Base-by-base conservation (phyloP, 306 rosid genomes). In the Quercus mongolica region DNA sequence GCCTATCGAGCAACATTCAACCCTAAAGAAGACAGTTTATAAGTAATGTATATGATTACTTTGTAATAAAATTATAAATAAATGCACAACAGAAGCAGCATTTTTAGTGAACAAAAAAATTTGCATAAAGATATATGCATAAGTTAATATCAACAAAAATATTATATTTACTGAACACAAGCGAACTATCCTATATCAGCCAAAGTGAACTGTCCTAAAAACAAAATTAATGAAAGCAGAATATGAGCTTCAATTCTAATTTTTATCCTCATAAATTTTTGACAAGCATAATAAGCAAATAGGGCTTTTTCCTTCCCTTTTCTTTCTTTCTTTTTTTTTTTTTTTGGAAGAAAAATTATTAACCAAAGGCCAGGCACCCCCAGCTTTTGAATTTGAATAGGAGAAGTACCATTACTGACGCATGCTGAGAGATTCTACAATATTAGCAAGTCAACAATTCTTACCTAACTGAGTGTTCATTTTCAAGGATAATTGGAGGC, bases 1-100 rank as follows among this genome's bases (percentile, higher is more conserved):
- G 97, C 93, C 99, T 93, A 89, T 71, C 84, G 86, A 84, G 75
- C 74, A 78, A 78, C 44, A 78, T 18, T 51, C 61, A 73, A 78
- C 33, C 74, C 71, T 70, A 73, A 78, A 62, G 35, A 58, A 80
- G 62, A 44, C 26, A 61, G 70, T 73, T 23, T 20, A 52, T 11
- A 46, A 69, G 71, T 15, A 56, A 46, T 20, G 31, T 8, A 55
- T 20, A 14, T 63, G 46, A 28, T 17, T 55, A 46, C 57, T 33
- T 54, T 19, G 56, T 71, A 56, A 62, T 19, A 72, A 15, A 19
- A 12, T 25, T 9, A 28, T 3, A 65, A 77, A 20, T 3, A 25
- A 56, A 64, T 55, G 21, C 64, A 56, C 44, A 21, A 81, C 25
- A 75, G 58, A 23, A 61, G 49, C 69, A 74, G 56, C 52, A 18